Conservation (phyloP, 148 eudicot species). For the Heliamphora exappendiculata region DNA sequence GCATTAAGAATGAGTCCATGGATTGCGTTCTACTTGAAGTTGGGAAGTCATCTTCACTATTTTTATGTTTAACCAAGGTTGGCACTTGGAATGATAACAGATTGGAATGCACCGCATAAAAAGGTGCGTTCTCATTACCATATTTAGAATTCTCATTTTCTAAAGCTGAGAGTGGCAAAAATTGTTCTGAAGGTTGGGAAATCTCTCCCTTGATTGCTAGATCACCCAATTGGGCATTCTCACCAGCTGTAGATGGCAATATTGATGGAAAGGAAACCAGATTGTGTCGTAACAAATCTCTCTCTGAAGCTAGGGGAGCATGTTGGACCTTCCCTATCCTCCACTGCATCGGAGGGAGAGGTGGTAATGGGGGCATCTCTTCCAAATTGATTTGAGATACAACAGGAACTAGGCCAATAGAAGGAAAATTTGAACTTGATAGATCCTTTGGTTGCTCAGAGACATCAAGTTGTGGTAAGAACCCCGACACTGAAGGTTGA, state of each 20-base stretch:
- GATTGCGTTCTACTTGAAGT: constrained; percentile 13
- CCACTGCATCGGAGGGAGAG: constrained; percentile 98
- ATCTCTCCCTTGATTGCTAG: constrained; percentile 1
- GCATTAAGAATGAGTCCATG: neutral
- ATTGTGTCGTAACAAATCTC: constrained; percentile 19
- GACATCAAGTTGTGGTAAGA: constrained; percentile 20
- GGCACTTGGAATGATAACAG: constrained; percentile 15
- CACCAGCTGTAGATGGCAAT: constrained; percentile 18
- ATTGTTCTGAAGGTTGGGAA: constrained; percentile 18
- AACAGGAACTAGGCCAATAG: constrained; percentile 30
- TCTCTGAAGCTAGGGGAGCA: constrained; percentile 30
- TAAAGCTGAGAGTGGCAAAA: constrained; percentile 11
- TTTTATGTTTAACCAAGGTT: constrained; percentile 12
- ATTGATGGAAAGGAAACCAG: constrained; percentile 21
- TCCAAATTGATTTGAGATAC: constrained; percentile 36
- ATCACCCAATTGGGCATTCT: constrained; percentile 9
- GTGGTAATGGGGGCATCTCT: constrained; percentile 84
- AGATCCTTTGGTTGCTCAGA: constrained; percentile 21
- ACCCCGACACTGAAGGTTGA: constrained; percentile 22
- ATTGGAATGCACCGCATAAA: constrained; percentile 18
- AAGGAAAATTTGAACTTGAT: constrained; percentile 20
- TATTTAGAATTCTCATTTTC: constrained; percentile 16
- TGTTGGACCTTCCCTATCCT: constrained; percentile 60
- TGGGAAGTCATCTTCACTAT: constrained; percentile 10
- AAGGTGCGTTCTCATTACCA: constrained; percentile 14